Evolutionary conservation across 495 filamentous ascomycete genomes (phyloP), one percentile per base, ranked within the genome.

Genomic region (Collariella sp.): DNA sequence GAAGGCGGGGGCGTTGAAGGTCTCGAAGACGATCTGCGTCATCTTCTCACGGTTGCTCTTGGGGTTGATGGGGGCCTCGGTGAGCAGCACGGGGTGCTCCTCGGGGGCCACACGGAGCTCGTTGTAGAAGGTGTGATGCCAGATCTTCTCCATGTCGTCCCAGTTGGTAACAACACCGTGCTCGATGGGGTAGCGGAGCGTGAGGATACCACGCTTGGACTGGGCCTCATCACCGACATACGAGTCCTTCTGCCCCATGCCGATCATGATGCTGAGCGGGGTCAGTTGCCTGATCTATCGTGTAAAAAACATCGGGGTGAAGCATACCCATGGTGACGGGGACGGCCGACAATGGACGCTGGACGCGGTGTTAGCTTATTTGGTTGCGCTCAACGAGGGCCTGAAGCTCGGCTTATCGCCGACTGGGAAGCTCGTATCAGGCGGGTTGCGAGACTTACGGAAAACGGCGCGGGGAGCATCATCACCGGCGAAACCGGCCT

Each of bases 101-200:
- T 98, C 94, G 56, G 93, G 93, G 60, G 93, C 93, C 58, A 98
- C 93, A 88, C 93, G 93, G 71, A 98, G 85, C 82, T 98, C 93
- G 75, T 96, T 97, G 87, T 97, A 98, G 85, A 98, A 96, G 67
- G 90, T 96, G 83, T 97, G 91, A 77, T 98, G 93, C 94, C 93
- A 98, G 69, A 98, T 98, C 83, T 96, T 97, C 80, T 98, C 93
- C 94, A 98, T 97, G 72, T 98, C 93, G 76, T 97, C 91, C 93
- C 93, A 98, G 84, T 98, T 96, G 78, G 93, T 98, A 73, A 98
- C 94, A 70, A 98, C 94, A 88, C 93, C 93, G 79, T 98, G 93
- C 82, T 98, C 93, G 70, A 98, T 95, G 65, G 93, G 93, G 77
- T 98, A 98, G 78, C 94, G 86, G 70, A 98, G 85, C 55, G 94